Evolutionary conservation across 176 grass and related monocot genomes (phyloP), one percentile per base, ranked within the genome.

Genomic region (Carex littledalei): DNA sequence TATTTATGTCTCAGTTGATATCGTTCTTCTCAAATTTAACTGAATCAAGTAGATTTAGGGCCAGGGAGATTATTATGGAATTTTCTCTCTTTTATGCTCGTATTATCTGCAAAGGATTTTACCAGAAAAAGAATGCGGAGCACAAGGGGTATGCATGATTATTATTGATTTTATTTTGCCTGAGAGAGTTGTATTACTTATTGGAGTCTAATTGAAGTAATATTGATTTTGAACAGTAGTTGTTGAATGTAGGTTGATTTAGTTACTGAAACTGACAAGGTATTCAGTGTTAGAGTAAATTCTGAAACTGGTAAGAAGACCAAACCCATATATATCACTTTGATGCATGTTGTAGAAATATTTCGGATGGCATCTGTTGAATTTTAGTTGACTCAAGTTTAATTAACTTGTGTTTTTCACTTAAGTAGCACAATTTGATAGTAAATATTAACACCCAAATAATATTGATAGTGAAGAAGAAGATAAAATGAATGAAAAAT

Each of bases 201-300:
- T 37, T 37, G 35, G 35, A 37, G 3, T 37, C 35, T 4, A 37
- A 5, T 37, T 35, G 26, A 26, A 45, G 18, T 29, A 79, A 4
- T 41, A 8, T 52, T 63, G 65, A 60, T 82, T 17, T 57, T 81
- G 26, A 47, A 15, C 12, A 11, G 68, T n/a, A 45, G n/a, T 14
- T 76, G 72, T 71, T n/a, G 21, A 59, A 84, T 86, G 52, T 85
- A 95, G 96, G 93, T 98, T 52, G 96, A 98, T 95, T 92, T 98
- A 80, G 96, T 98, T 67, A 98, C 93, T 80, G 96, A 95, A 89
- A 98, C 93, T 59, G 96, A 98, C 61, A 98, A 95, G 89, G 84
- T 26, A 26, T 26, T 26, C 26, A 26, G 26, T 26, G 26, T 26
- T 26, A 26, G 26, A 26, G 26, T 26, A 24, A 24, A 26, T 26